A percentile compares a stretch with the other conserved stretches of the same genome.
Evolutionary conservation across 1,139 yeast genomes (phyloP).

Genomic region (Suhomyces kunorum): DNA sequence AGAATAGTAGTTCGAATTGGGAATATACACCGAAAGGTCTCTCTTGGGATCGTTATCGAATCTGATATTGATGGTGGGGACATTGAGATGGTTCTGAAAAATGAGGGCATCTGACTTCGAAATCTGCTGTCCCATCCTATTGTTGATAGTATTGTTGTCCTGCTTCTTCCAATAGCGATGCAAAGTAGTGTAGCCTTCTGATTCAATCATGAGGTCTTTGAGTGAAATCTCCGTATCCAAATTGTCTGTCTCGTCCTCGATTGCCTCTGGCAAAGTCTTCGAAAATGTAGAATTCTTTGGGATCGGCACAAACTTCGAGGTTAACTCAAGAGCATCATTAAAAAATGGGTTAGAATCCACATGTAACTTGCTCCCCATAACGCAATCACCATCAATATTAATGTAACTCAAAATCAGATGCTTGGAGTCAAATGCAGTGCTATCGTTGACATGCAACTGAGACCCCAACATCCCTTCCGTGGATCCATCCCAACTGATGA

Average conservation of each 20-base stretch:
- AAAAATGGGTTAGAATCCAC: conserved; percentile 42
- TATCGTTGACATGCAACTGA: conserved; percentile 26
- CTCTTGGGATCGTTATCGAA: conserved; percentile 35
- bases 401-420: conserved; percentile 39
- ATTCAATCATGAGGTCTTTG: conserved; percentile 16
- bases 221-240: conserved; percentile 9
- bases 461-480: conserved; percentile 39
- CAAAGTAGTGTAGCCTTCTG: conserved; percentile 30
- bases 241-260: conserved; percentile 1
- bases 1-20: conserved; percentile 41
- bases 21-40: conserved; percentile 33
- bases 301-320: conserved; percentile 38
- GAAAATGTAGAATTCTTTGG: conserved; percentile 26
- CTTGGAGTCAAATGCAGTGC: conserved; percentile 23
- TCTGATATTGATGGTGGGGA: conserved; percentile 39
- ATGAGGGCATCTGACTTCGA: conserved; percentile 31
- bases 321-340: conserved; percentile 33
- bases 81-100: conserved; percentile 36
- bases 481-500: conserved; percentile 49
- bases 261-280: conserved; percentile 14
- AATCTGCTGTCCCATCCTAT: conserved; percentile 31
- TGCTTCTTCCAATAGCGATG: conserved; percentile 42
- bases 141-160: conserved; percentile 34
- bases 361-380: conserved; percentile 40
- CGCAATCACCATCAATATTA: conserved; percentile 43